These are phyloP conservation scores for Pseudogymnoascus verrucosus DNA, from an alignment of 2,329 filamentous ascomycete genomes.

Conservation along the genomic window DNA sequence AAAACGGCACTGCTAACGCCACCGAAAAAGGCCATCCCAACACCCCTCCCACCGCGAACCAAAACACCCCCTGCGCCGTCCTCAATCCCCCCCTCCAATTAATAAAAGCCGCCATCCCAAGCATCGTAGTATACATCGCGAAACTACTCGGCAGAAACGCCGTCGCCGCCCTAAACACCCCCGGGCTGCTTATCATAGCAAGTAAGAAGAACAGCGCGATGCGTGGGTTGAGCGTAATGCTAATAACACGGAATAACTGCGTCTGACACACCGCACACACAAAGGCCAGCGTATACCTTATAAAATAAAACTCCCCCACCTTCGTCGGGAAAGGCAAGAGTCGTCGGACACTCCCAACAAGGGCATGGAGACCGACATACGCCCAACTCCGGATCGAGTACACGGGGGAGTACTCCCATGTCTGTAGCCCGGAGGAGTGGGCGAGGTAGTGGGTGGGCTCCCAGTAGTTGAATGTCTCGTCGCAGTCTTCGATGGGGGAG, in stretches of 20 bases:
- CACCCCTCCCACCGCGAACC: conserved; percentile 78
- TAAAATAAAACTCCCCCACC: conserved; percentile 75
- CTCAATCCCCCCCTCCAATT: conserved; percentile 75
- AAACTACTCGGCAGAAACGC: conserved; percentile 91
- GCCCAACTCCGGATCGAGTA: conserved; percentile 95
- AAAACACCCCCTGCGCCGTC: conserved; percentile 77
- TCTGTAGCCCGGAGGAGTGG: conserved; percentile 89
- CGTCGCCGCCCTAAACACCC: conserved; percentile 86
- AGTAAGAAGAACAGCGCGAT: conserved; percentile 81
- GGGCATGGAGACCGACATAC: conserved; percentile 74
- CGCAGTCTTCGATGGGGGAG: conserved; percentile 93
- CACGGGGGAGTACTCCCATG: conserved; percentile 96
- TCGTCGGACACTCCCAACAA: conserved; percentile 58
- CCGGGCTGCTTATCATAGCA: conserved; percentile 69
- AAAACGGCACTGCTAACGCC: conserved; percentile 71
- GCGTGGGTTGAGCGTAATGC: conserved; percentile 67
- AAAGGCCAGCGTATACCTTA: conserved; percentile 68
- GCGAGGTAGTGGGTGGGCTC: conserved; percentile 91
- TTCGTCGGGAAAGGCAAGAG: conserved; percentile 55
- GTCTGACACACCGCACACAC: conserved; percentile 77
- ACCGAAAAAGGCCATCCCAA: conserved; percentile 93
- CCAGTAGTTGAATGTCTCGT: conserved; percentile 99
- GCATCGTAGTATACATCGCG: conserved; percentile 87
- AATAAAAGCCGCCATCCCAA: conserved; percentile 84
- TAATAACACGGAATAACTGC: conserved; percentile 69